Percentiles rank a stretch among this genome's conserved stretches.
Conservation (phyloP, 1,139 yeast genomes). For the Eremothecium sinecaudum region DNA sequence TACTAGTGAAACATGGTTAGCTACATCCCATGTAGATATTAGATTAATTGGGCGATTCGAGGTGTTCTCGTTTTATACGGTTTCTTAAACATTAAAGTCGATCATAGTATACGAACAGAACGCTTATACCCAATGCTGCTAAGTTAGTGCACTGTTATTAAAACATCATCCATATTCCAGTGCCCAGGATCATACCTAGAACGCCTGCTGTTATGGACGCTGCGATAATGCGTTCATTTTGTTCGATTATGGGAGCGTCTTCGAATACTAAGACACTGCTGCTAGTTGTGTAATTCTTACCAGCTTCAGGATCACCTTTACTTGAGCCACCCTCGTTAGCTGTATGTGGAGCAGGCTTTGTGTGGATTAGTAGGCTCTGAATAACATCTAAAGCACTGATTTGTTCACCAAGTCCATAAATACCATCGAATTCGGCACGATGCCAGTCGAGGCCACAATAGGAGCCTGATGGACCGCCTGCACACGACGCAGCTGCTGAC, state of each 20-base stretch:
- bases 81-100: too few species aligned
- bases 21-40: too few species aligned
- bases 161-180: slow-evolving; percentile 62
- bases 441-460: slow-evolving; percentile 88
- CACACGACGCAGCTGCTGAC: slow-evolving; percentile 75
- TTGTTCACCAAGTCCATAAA: slow-evolving; percentile 71
- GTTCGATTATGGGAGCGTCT: slow-evolving; percentile 39
- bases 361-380: slow-evolving; percentile 35
- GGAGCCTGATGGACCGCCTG: slow-evolving; percentile 80
- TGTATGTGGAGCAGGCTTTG: slow-evolving; percentile 37
- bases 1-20: too few species aligned
- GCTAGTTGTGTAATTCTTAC: slow-evolving; percentile 25
- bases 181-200: slow-evolving; percentile 49
- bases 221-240: slow-evolving; percentile 77
- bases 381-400: slow-evolving; percentile 67
- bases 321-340: slow-evolving; percentile 42
- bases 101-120: too few species aligned
- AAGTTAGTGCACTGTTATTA: too few species aligned
- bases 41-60: too few species aligned
- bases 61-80: too few species aligned
- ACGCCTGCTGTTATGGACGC: slow-evolving; percentile 73
- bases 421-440: slow-evolving; percentile 59
- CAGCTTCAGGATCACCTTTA: slow-evolving; percentile 37
- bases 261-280: slow-evolving; percentile 34
- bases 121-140: too few species aligned